Conservation (phyloP, 140 eudicot species). For the Cichorium intybus region DNA sequence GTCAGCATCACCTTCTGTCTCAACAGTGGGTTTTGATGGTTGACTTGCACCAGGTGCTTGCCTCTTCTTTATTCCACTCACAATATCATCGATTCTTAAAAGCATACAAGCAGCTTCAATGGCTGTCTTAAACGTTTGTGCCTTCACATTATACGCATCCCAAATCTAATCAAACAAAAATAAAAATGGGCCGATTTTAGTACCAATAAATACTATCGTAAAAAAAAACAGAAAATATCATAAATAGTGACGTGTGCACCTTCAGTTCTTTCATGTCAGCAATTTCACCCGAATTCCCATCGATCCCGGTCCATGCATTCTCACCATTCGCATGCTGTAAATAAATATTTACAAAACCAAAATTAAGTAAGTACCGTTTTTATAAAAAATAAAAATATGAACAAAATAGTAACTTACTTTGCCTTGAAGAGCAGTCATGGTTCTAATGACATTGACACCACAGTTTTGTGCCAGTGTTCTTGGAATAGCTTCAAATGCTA, state of each 20-base stretch:
- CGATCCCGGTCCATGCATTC: constrained; percentile 86
- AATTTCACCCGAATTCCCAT: constrained; percentile 80
- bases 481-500: constrained; percentile 89
- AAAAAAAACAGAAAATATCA: background rate
- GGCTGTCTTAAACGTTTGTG: constrained; percentile 83
- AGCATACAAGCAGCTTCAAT: constrained; percentile 98
- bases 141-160: constrained; percentile 91
- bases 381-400: background rate
- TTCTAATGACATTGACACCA: constrained; percentile 84
- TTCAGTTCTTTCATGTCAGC: constrained; percentile 80
- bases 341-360: background rate
- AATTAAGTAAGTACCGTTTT: too few species aligned
- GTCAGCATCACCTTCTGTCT: constrained; percentile 77
- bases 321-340: constrained; percentile 88
- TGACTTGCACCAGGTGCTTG: constrained; percentile 76
- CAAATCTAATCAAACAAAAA: constrained; percentile 60
- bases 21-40: constrained; percentile 60
- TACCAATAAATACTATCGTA: background rate
- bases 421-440: constrained; percentile 94
- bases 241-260: constrained; percentile 29
- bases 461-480: constrained; percentile 86
- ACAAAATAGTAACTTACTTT: constrained; percentile 45
- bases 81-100: constrained; percentile 81
- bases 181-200: background rate
- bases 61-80: constrained; percentile 85